Evolutionary conservation across 345 rosid species (phyloP).

Genomic region (Lumnitzera racemosa): DNA sequence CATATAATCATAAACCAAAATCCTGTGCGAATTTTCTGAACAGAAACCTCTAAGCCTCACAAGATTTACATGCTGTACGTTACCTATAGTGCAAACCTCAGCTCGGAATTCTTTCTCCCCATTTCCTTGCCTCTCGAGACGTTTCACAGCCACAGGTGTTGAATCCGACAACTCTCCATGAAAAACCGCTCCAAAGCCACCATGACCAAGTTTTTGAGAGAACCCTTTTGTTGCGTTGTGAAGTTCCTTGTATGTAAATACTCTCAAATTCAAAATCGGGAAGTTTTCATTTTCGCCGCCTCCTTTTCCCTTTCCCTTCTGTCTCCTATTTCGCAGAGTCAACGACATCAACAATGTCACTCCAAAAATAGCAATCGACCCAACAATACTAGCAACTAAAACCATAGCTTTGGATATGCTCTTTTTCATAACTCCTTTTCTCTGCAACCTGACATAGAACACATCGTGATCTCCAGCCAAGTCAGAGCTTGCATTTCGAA

Average conservation of each 20-base stretch:
- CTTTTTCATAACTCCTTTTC: constrained; percentile 25
- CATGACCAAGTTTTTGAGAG: constrained; percentile 74
- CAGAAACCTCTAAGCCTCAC: constrained; percentile 89
- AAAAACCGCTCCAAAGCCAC: constrained; percentile 89
- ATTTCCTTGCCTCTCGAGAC: constrained; percentile 62
- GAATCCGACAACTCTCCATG: constrained; percentile 64
- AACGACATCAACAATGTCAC: constrained; percentile 24
- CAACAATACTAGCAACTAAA: constrained; percentile 43
- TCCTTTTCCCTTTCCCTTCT: constrained; percentile 29
- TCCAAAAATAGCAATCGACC: constrained; percentile 35
- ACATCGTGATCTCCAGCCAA: constrained; percentile 19
- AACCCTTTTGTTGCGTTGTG: constrained; percentile 65
- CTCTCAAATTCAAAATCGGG: constrained; percentile 51
- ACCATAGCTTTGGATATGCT: constrained; percentile 27
- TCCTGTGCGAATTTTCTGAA: constrained; percentile 48
- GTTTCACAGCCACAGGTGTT: constrained; percentile 64
- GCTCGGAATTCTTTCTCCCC: constrained; percentile 90
- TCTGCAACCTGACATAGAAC: constrained; percentile 42
- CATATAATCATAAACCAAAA: constrained; percentile 87
- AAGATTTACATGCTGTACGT: constrained; percentile 73
- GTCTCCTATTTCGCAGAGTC: constrained; percentile 35
- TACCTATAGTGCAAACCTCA: constrained; percentile 78
- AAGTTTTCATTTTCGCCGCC: constrained; percentile 36
- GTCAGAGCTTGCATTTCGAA: constrained; percentile 41
- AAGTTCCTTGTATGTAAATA: constrained; percentile 66